These are phyloP conservation scores for Leccinum imitatum DNA, from an alignment of 768 basidiomycete species.

Conservation along the genomic window DNA sequence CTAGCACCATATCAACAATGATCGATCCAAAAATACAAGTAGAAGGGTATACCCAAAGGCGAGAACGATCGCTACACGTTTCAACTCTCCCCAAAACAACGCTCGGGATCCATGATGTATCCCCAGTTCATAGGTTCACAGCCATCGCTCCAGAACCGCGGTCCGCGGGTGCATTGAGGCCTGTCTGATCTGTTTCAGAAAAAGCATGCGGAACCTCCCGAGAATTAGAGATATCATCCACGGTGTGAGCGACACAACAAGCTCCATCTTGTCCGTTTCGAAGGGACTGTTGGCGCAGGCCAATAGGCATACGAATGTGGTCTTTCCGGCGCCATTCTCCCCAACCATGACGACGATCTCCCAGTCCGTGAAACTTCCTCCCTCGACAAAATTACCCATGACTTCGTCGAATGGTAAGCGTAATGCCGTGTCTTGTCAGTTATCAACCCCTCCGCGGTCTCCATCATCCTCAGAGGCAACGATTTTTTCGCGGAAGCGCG, in stretches of 20 bases:
- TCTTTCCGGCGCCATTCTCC: constrained; percentile 99
- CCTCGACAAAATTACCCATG: constrained; percentile 86
- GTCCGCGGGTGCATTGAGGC: constrained; percentile 98
- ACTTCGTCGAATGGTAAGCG: constrained; percentile 91
- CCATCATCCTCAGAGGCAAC: constrained; percentile 94
- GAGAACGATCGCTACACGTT: no score
- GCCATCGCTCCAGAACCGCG: constrained; percentile 98
- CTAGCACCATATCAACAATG: constrained; percentile 30
- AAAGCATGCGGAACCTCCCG: constrained; percentile 71
- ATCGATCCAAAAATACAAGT: neutral
- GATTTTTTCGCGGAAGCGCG: constrained; percentile 97
- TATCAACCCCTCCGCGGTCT: constrained; percentile 88
- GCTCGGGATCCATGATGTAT: neutral
- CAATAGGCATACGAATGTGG: constrained; percentile 92
- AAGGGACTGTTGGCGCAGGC: constrained; percentile 80
- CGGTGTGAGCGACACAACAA: constrained; percentile 69
- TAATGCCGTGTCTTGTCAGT: constrained; percentile 87
- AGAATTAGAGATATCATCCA: constrained; percentile 95
- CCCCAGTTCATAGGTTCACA: constrained; percentile 97
- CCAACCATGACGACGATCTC: constrained; percentile 99
- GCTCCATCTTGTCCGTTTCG: constrained; percentile 74
- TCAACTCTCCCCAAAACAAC: no score
- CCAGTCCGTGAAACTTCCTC: constrained; percentile 91
- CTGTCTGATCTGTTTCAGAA: constrained; percentile 59
- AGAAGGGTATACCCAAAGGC: constrained; percentile 57